These are phyloP conservation scores for Chloris gayana DNA, from an alignment of 176 grass and related monocot species.

Conservation along the genomic window DNA sequence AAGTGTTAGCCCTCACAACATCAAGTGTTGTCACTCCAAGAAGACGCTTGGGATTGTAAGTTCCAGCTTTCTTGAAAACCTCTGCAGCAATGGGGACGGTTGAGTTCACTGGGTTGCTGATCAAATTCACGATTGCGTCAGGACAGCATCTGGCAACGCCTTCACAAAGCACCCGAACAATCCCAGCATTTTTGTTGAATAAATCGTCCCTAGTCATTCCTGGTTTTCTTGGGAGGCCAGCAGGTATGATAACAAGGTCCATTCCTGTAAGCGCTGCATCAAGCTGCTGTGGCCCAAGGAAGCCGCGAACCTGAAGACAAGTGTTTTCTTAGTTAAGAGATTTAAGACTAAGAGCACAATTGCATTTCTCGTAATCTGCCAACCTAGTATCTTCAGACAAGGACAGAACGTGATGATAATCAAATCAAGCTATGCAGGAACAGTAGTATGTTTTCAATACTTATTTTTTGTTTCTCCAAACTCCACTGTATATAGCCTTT, in stretches of 20 bases:
- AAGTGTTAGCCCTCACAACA: constrained; percentile 97
- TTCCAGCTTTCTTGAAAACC: constrained; percentile 96
- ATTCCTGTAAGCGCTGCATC: constrained; percentile 93
- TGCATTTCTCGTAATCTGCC: not conserved
- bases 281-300: constrained; percentile 74
- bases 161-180: constrained; percentile 78
- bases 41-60: constrained; percentile 82
- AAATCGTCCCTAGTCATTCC: constrained; percentile 99
- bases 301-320: constrained; percentile 75
- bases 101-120: constrained; percentile 98
- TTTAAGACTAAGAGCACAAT: not conserved
- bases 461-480: too few relatives aligned
- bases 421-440: not conserved
- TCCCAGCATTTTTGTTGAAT: constrained; percentile 97
- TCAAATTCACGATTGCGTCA: constrained; percentile 81
- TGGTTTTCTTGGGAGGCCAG: constrained; percentile 92
- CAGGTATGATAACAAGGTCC: constrained; percentile 94
- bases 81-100: constrained; percentile 97
- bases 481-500: not conserved
- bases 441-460: too few relatives aligned
- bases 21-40: constrained; percentile 97
- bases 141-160: constrained; percentile 83
- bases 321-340: constrained; percentile 4
- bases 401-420: not conserved
- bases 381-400: not conserved